A percentile compares a stretch with the other conserved stretches of the same genome.
These are phyloP conservation scores for Mytilinidion resinicola DNA, from an alignment of 495 filamentous ascomycete genomes.

Conservation along the genomic window DNA sequence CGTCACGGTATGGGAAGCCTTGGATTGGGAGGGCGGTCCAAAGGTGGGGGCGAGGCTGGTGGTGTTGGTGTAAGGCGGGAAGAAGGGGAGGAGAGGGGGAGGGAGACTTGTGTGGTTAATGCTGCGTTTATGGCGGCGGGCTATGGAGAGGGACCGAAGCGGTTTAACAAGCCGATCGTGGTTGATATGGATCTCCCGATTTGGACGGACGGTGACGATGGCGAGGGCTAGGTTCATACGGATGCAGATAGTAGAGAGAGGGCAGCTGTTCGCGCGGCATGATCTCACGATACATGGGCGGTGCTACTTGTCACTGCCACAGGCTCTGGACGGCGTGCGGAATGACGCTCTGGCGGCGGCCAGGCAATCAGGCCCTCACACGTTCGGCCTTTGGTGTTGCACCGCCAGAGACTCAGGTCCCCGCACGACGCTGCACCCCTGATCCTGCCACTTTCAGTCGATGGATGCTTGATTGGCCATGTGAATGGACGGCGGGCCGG, in stretches of 20 bases:
- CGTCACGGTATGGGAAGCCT: slow-evolving; percentile 17
- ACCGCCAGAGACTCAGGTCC: no score
- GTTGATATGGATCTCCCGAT: slow-evolving; percentile 69
- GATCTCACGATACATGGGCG: background rate
- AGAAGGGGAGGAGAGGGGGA: slow-evolving; percentile 31
- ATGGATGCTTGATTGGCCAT: no score
- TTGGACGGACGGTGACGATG: slow-evolving; percentile 12
- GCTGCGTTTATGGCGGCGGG: slow-evolving; percentile 63
- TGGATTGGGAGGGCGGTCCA: background rate
- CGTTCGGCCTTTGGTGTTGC: slow-evolving; percentile 1
- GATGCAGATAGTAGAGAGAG: background rate
- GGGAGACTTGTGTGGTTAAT: slow-evolving; percentile 73
- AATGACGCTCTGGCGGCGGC: background rate
- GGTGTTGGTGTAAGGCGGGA: slow-evolving; percentile 11
- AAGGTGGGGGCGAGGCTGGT: slow-evolving; percentile 17
- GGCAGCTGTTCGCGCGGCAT: background rate
- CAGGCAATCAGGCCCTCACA: slow-evolving; percentile 19
- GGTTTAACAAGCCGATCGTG: slow-evolving; percentile 68
- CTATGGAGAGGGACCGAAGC: slow-evolving; percentile 49
- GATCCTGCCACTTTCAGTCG: no score
- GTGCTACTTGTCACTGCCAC: no score
- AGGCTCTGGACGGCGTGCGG: no score
- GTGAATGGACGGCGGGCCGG: no score
- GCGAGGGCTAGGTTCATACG: background rate
- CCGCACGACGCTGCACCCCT: no score